Conservation (phyloP, 768 basidiomycete species). For the Kwoniella heveanensis region DNA sequence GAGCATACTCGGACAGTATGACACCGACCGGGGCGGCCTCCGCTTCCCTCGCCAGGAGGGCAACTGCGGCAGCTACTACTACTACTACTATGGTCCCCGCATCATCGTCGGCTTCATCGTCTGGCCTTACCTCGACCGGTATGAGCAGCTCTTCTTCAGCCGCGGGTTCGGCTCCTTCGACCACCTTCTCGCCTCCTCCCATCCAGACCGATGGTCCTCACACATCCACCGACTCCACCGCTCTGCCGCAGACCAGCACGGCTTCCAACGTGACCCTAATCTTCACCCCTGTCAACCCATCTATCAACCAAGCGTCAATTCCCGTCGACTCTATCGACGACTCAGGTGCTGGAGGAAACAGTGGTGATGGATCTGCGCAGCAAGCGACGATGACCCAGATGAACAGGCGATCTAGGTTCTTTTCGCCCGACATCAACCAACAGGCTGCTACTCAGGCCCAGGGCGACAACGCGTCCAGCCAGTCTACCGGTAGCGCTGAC, state of each 20-base stretch:
- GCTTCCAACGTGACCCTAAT: slow-evolving; percentile 43
- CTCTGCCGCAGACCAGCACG: slow-evolving; percentile 13
- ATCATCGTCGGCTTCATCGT: slow-evolving; percentile 54
- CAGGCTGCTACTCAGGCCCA: background rate
- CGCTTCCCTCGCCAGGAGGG: slow-evolving; percentile 24
- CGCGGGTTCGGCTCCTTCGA: slow-evolving; percentile 49
- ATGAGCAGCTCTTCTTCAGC: slow-evolving; percentile 57
- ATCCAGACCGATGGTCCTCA: slow-evolving; percentile 26
- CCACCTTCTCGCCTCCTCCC: slow-evolving; percentile 45
- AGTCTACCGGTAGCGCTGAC: background rate
- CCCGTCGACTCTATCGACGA: background rate
- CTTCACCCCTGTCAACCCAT: slow-evolving; percentile 40
- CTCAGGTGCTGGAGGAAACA: background rate
- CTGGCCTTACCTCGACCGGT: slow-evolving; percentile 56
- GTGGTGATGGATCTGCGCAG: slow-evolving; percentile 5
- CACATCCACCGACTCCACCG: slow-evolving; percentile 27
- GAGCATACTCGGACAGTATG: background rate
- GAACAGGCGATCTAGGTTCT: slow-evolving; percentile 2
- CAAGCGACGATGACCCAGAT: slow-evolving; percentile 15
- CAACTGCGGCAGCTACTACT: background rate
- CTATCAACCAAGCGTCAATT: slow-evolving; percentile 21
- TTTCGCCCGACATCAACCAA: slow-evolving; percentile 7
- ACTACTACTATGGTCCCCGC: background rate
- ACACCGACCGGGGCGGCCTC: background rate
- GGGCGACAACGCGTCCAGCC: background rate